Base-by-base conservation (phyloP, 73 alveolate species). In the Paramecium sonneborni region DNA sequence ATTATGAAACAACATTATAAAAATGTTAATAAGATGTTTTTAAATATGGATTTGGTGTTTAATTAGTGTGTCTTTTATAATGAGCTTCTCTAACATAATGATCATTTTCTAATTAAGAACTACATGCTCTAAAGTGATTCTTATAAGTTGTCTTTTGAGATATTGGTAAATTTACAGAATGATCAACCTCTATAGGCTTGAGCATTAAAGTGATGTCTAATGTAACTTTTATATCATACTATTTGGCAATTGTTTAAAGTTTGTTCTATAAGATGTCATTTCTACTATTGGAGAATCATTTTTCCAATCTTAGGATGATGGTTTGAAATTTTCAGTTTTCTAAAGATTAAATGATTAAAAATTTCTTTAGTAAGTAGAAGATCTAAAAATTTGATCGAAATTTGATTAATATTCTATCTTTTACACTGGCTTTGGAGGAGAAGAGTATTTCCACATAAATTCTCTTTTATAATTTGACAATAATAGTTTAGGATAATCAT, bases 11-110 rank as follows among this genome's bases (percentile, higher is more conserved):
- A 62, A 32, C 5, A 30, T 62, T 62, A 24, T 62, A 62, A 21
- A 62, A 62, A 62, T 62, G 84, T 9, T 62, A 26, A 62, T 62
- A 62, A 3, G 84, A 62, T 62, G 84, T 62, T 62, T 62, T 30
- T 62, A 62, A 62, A 12, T 62, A 62, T 12, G 84, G 84, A 62
- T 62, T 62, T 30, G 84, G 84, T 26, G 84, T 26, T 28, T 62
- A 32, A 62, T 62, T 62, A 2, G 84, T 62, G 34, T 62, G 84
- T 62, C 84, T 62, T 32, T 62, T 62, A 12, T 62, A 62, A 26
- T 62, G 84, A 32, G 84, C 84, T 26, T 62, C 84, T 62, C 84
- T 62, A 26, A 62, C 44, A 62, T 62, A 62, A 32, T 62, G 84
- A 24, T 62, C 44, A 62, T 62, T 62, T 32, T 62, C 84, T 30